Evolutionary conservation across 495 filamentous ascomycete species (phyloP).

Genomic region (Penicillium bovifimosum): DNA sequence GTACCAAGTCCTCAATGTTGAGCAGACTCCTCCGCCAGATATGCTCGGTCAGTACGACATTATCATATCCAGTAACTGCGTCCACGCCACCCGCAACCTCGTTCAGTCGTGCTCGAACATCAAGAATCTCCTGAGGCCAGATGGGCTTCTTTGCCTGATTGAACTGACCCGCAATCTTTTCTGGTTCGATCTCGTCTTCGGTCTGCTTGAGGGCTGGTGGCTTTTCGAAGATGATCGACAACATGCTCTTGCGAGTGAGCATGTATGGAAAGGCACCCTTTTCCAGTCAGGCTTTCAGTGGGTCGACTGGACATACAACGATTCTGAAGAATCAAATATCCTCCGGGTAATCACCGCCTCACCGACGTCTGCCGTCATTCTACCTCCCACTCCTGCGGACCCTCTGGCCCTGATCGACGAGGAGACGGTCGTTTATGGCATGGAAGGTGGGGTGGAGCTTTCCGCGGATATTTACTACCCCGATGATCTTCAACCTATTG

Average conservation of each 20-base stretch:
- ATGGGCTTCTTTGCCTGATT: slow-evolving; percentile 33
- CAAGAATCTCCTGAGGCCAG: slow-evolving; percentile 26
- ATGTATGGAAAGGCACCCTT: not conserved
- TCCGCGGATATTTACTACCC: not conserved
- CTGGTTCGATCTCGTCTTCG: slow-evolving; percentile 31
- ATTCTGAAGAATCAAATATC: not conserved
- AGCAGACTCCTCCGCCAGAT: slow-evolving; percentile 20
- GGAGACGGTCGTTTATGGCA: not conserved
- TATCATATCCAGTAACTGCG: slow-evolving; percentile 38
- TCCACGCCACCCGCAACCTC: slow-evolving; percentile 40
- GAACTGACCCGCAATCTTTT: slow-evolving; percentile 37
- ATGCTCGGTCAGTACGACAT: slow-evolving; percentile 23
- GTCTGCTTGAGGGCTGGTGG: slow-evolving; percentile 38
- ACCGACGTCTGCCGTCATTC: not conserved
- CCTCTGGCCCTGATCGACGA: not conserved
- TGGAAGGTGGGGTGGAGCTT: not conserved
- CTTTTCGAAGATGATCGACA: slow-evolving; percentile 23
- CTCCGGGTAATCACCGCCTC: not conserved
- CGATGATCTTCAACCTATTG: not conserved
- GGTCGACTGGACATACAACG: not conserved
- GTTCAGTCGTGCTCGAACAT: slow-evolving; percentile 23
- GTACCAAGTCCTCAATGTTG: slow-evolving; percentile 30
- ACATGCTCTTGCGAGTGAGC: slow-evolving; percentile 16
- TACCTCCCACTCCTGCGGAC: not conserved
- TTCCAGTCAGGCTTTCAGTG: not conserved